phyloP scores from a whole-genome alignment of 164 flowering plant genomes.

The Nymphaea colorata region DNA sequence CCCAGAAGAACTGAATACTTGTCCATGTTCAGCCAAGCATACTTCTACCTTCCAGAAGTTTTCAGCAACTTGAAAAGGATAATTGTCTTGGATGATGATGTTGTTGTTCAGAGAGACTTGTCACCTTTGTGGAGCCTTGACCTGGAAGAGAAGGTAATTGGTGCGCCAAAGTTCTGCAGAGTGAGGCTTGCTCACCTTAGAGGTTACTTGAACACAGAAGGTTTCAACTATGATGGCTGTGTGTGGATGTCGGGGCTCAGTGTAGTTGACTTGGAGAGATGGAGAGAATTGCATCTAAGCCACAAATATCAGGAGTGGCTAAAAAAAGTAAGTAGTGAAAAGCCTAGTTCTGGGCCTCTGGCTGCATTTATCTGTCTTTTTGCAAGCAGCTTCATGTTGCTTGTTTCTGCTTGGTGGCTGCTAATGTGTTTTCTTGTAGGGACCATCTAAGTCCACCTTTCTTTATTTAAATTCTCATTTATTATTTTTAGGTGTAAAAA shows the following conservation, averaged over 20 bases:
- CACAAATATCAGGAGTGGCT: constrained; percentile 31
- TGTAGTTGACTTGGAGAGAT: constrained; percentile 59
- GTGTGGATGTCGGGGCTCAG: constrained; percentile 95
- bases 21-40: constrained; percentile 61
- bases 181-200: constrained; percentile 53
- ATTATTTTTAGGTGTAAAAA: background rate
- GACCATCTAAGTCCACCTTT: background rate
- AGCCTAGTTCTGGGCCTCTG: background rate
- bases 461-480: background rate
- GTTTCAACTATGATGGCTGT: constrained; percentile 37
- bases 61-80: constrained; percentile 54
- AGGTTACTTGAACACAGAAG: constrained; percentile 28
- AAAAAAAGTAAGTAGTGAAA: constrained; percentile 36
- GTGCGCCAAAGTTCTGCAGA: constrained; percentile 51
- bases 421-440: no score
- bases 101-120: constrained; percentile 72
- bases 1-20: constrained; percentile 46
- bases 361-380: no score
- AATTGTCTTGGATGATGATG: constrained; percentile 81
- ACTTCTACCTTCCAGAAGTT: constrained; percentile 67
- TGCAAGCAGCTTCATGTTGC: no score
- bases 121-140: constrained; percentile 70
- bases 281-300: constrained; percentile 66
- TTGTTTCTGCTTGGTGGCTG: no score
- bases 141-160: constrained; percentile 78